Evolutionary conservation across 768 basidiomycete genomes (phyloP).

Genomic region (Podaxis sp.): DNA sequence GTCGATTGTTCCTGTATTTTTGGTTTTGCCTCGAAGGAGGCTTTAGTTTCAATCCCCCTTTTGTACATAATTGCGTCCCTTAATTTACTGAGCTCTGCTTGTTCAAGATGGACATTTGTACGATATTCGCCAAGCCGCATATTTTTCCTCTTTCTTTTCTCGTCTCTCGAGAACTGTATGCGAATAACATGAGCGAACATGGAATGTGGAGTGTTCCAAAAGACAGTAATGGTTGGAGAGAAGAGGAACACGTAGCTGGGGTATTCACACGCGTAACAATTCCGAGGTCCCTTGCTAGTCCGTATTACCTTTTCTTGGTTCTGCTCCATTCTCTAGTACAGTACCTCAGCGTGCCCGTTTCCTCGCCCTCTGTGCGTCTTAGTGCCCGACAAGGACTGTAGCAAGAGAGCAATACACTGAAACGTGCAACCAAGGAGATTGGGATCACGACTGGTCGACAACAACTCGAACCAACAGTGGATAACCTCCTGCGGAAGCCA

Average conservation of each 20-base stretch:
- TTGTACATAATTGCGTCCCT: not conserved
- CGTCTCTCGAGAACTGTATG: not conserved
- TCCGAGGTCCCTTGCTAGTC: not conserved
- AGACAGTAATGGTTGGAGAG: not conserved
- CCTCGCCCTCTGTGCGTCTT: not conserved
- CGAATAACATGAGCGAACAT: not conserved
- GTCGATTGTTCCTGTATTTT: not conserved
- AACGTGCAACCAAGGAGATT: not conserved
- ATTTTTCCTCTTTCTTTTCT: not conserved
- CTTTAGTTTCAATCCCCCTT: not conserved
- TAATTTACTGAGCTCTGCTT: not conserved
- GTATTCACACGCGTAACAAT: not conserved
- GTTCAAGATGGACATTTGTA: slow-evolving; percentile 2
- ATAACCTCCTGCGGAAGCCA: not conserved
- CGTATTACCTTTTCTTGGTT: not conserved
- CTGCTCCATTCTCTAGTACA: not conserved
- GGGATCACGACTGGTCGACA: not conserved
- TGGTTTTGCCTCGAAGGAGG: not conserved
- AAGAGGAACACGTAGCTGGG: not conserved
- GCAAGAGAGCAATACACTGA: not conserved
- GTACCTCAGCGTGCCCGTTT: not conserved
- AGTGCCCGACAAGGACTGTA: not conserved
- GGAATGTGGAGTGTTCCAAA: not conserved
- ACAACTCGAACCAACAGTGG: not conserved
- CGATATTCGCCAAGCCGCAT: not conserved